Percentiles rank a stretch among this genome's conserved stretches.
These are phyloP conservation scores for Eucalyptus regnans DNA, from an alignment of 345 rosid genomes.

Conservation along the genomic window DNA sequence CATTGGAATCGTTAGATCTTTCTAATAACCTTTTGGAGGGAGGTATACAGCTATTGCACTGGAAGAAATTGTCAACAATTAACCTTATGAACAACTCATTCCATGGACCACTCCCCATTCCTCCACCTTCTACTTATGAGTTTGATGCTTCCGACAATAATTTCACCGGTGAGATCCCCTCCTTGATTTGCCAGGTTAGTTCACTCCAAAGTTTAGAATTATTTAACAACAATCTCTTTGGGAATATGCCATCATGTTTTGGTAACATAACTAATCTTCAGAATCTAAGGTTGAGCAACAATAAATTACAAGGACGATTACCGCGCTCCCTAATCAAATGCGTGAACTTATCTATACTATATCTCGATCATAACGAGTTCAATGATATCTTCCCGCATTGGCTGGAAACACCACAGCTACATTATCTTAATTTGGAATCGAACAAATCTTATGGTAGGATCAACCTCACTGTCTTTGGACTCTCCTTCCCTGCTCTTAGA, in stretches of 20 bases:
- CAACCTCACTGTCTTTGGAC: background rate
- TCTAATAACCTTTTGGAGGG: no score
- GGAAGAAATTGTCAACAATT: no score
- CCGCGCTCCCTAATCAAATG: background rate
- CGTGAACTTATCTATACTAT: fast-evolving
- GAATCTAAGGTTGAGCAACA: fast-evolving
- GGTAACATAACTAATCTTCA: background rate
- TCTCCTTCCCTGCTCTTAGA: background rate
- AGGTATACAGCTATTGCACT: no score
- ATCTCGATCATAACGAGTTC: fast-evolving
- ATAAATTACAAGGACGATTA: background rate
- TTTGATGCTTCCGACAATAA: fast-evolving
- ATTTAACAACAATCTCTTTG: background rate
- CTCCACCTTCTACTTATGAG: fast-evolving
- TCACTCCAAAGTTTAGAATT: fast-evolving
- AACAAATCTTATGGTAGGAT: background rate
- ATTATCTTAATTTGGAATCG: fast-evolving
- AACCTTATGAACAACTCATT: fast-evolving
- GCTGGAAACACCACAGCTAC: fast-evolving
- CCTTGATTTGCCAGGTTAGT: background rate
- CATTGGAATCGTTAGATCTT: no score
- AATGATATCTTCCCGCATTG: background rate
- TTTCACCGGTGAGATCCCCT: background rate
- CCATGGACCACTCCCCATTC: background rate
- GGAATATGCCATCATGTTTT: background rate